Evolutionary conservation across 176 grass and related monocot species (phyloP), one percentile per base, ranked within the genome.

Genomic region (Oryza longistaminata): DNA sequence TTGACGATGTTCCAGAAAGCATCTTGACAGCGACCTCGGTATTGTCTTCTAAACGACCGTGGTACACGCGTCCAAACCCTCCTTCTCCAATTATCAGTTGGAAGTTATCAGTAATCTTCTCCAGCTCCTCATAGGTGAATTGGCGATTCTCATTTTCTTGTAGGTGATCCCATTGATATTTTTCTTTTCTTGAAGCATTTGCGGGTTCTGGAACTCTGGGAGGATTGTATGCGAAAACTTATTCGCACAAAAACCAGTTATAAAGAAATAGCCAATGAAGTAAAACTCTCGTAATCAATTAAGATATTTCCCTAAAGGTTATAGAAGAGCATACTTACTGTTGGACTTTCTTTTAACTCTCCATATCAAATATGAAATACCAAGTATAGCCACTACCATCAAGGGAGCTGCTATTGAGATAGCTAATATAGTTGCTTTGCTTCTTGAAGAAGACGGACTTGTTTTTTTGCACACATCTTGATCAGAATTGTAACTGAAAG

Each of bases 21-120:
- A 72, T 77, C 81, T 91, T 91, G 13, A 91, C 77, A 88, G 85
- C 85, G 68, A 88, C 82, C 22, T 88, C 77, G 7, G 71, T 78
- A 6, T 0, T 3, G 0, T 88, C 42, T 81, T 85, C 71, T 44
- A 88, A 69, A 17, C 33, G 17, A 0, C 90, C 90, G 9, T 91
- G 67, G 55, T 88, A 91, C n/a, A 91, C 81, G 2, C 1, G 14
- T 0, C 85, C 89, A 68, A 91, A 91, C 7, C 81, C 85, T 68
- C 85, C 85, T 77, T 67, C 25, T 21, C 89, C 89, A 61, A 91
- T 45, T 19, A 64, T 73, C 8, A 11, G 0, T 68, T 50, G 0
- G 2, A 91, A 91, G 27, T 91, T 85, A 17, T 72, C 42, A 3
- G 89, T 87, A 40, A 87, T 12, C 1, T 69, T 68, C 16, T 87